Conservation (phyloP, 768 basidiomycete species). For the Dictyophora rubrovolvata region DNA sequence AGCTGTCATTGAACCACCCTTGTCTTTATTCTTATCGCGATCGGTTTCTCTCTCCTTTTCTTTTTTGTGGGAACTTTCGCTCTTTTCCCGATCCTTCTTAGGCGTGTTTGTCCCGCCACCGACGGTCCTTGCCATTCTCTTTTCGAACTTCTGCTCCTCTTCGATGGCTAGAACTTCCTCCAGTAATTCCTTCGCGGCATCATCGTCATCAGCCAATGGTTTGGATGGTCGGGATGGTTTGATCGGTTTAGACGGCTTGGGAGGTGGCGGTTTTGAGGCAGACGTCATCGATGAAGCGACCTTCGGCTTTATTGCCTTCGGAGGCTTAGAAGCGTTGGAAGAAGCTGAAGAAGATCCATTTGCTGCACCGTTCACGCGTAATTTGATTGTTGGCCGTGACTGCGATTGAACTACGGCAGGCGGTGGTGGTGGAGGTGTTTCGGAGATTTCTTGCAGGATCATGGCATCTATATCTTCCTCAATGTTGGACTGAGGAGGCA, state of each 20-base stretch:
- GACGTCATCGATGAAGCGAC: constrained; percentile 22
- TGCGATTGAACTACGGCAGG: constrained; percentile 13
- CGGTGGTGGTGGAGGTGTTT: constrained; percentile 17
- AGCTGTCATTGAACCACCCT: constrained; percentile 12
- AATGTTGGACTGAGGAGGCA: constrained; percentile 9
- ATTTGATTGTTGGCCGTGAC: constrained; percentile 52
- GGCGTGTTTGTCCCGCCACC: not conserved
- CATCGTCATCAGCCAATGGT: constrained; percentile 55
- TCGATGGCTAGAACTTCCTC: constrained; percentile 80
- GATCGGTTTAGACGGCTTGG: constrained; percentile 33
- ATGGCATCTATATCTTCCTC: constrained; percentile 10
- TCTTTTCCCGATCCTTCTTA: constrained; percentile 2
- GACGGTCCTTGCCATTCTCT: constrained; percentile 7
- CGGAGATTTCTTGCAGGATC: constrained; percentile 9
- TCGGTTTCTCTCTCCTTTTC: constrained; percentile 15
- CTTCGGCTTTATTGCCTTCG: constrained; percentile 14
- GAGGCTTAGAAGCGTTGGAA: constrained; percentile 14
- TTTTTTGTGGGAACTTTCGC: constrained; percentile 2
- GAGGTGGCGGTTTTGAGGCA: constrained; percentile 26
- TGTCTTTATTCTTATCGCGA: constrained; percentile 14
- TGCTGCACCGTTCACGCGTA: constrained; percentile 37
- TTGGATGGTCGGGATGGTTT: constrained; percentile 32
- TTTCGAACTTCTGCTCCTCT: constrained; percentile 21
- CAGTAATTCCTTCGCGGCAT: constrained; percentile 71
- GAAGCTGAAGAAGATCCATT: constrained; percentile 6